phyloP scores from a whole-genome alignment of 495 filamentous ascomycete species.

The Neurospora discreta region DNA sequence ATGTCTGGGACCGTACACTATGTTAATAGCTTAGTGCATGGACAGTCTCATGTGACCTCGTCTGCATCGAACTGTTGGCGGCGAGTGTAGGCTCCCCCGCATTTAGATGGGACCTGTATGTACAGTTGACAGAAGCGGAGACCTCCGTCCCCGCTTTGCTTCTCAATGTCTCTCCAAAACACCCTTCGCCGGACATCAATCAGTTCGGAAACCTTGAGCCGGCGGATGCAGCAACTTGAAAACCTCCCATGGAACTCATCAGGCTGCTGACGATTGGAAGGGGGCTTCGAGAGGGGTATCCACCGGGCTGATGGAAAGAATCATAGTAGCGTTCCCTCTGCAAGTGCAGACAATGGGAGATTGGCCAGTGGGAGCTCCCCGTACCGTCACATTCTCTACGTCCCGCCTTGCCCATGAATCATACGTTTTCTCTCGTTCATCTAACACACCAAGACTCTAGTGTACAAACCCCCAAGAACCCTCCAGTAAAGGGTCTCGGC shows the following conservation, averaged over 20 bases:
- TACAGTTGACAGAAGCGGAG: background rate
- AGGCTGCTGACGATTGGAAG: background rate
- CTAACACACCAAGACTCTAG: background rate
- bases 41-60: background rate
- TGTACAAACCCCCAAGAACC: background rate
- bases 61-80: background rate
- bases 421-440: conserved; percentile 6
- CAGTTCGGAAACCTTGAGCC: background rate
- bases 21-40: background rate
- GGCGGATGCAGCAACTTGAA: background rate
- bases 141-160: background rate
- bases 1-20: background rate
- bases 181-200: no score
- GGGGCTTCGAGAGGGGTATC: background rate
- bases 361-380: background rate
- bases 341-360: background rate
- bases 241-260: background rate
- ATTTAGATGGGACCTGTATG: background rate
- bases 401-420: background rate
- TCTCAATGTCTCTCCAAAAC: no score
- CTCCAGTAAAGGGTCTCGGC: background rate
- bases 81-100: background rate
- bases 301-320: background rate
- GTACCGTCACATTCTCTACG: background rate
- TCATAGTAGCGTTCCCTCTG: background rate